These are phyloP conservation scores for Pythium dissimile DNA, from an alignment of 352 stramenopile species.

Conservation along the genomic window DNA sequence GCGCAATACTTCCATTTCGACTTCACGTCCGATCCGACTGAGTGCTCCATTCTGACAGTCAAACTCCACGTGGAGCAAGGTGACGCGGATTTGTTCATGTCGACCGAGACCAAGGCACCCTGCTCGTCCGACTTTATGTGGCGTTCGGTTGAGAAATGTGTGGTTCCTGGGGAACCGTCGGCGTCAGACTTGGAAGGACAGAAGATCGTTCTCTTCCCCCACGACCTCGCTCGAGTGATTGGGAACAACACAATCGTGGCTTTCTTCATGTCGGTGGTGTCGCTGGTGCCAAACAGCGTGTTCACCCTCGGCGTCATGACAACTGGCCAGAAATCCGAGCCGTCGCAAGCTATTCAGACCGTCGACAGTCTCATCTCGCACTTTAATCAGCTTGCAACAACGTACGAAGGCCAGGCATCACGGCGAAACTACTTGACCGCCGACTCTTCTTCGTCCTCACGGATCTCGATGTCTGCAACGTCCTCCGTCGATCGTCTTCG, in stretches of 20 bases:
- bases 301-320: conserved; percentile 60
- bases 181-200: conserved; percentile 14
- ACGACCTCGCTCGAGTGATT: conserved; percentile 36
- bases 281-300: conserved; percentile 29
- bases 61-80: conserved; percentile 42
- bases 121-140: conserved; percentile 73
- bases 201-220: conserved; percentile 56
- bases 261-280: conserved; percentile 64
- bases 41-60: conserved; percentile 47
- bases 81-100: conserved; percentile 66
- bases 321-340: conserved; percentile 55
- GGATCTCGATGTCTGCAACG: background rate
- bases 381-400: conserved; percentile 59
- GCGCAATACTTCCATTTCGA: conserved; percentile 58
- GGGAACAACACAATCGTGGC: background rate
- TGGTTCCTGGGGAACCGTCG: background rate
- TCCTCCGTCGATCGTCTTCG: conserved; percentile 22
- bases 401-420: conserved; percentile 20
- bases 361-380: conserved; percentile 66
- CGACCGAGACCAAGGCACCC: conserved; percentile 58
- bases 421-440: background rate
- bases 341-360: conserved; percentile 51
- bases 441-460: background rate
- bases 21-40: conserved; percentile 22
- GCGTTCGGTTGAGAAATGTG: conserved; percentile 23